These are phyloP conservation scores for Knufia petricola DNA, from an alignment of 2,329 filamentous ascomycete genomes.

Conservation along the genomic window DNA sequence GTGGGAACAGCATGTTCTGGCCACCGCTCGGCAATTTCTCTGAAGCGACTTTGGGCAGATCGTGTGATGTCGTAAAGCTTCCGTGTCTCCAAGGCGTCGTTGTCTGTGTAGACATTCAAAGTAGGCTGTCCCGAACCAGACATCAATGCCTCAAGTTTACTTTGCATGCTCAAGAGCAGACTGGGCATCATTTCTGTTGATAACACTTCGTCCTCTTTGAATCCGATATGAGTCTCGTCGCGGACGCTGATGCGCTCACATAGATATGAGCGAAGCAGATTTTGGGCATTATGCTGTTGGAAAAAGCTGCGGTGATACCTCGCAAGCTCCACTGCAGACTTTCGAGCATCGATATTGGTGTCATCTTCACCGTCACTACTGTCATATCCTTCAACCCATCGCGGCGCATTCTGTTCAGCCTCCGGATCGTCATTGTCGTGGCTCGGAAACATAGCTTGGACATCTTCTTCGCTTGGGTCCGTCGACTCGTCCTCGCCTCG, in stretches of 20 bases:
- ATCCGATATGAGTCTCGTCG: slow-evolving; percentile 25
- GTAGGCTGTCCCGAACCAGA: slow-evolving; percentile 29
- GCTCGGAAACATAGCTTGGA: slow-evolving; percentile 71
- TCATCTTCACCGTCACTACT: slow-evolving; percentile 24
- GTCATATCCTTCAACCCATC: slow-evolving; percentile 23
- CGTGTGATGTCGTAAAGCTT: slow-evolving; percentile 61
- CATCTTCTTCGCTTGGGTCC: slow-evolving; percentile 61
- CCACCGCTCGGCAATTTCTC: slow-evolving; percentile 54
- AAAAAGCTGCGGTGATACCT: slow-evolving; percentile 46
- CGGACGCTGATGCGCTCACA: not conserved
- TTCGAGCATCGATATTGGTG: slow-evolving; percentile 36
- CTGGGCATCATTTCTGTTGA: slow-evolving; percentile 49
- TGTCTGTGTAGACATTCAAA: slow-evolving; percentile 85
- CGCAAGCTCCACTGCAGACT: slow-evolving; percentile 52
- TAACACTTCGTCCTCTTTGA: slow-evolving; percentile 20
- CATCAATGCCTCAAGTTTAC: slow-evolving; percentile 45
- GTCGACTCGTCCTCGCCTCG: slow-evolving; percentile 69
- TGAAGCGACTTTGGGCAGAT: slow-evolving; percentile 62
- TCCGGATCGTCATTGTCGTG: slow-evolving; percentile 44
- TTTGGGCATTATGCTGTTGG: slow-evolving; percentile 24
- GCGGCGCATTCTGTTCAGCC: not conserved
- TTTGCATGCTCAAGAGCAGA: slow-evolving; percentile 55
- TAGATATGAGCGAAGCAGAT: slow-evolving; percentile 28
- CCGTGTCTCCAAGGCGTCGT: slow-evolving; percentile 66
- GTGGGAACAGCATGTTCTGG: slow-evolving; percentile 68